phyloP scores from a whole-genome alignment of 192 early-diverging fungal species.

The Coemansia sp. region DNA sequence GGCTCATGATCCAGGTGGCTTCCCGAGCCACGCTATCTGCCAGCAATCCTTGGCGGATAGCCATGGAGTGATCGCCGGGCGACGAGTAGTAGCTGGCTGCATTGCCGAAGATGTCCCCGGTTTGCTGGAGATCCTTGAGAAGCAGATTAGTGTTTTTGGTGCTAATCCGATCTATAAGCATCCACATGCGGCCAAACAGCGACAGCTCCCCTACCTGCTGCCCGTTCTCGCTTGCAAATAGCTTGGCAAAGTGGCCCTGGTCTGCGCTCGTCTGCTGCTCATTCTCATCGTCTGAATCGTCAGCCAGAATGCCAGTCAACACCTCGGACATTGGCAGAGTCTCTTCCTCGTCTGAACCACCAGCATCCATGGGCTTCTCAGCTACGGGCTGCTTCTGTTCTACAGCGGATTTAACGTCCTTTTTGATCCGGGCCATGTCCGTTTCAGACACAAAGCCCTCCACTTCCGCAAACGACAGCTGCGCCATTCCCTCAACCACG shows the following conservation, averaged over 20 bases:
- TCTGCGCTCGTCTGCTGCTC: background rate
- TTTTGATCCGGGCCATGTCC: slow-evolving; percentile 28
- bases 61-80: slow-evolving; percentile 40
- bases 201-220: slow-evolving; percentile 20
- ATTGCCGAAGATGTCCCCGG: background rate
- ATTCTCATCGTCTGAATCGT: background rate
- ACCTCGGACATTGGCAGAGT: background rate
- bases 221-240: slow-evolving; percentile 14
- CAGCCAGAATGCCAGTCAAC: background rate
- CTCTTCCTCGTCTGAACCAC: slow-evolving; percentile 6
- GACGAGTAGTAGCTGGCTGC: slow-evolving; percentile 18
- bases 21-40: slow-evolving; percentile 13
- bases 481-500: slow-evolving; percentile 17
- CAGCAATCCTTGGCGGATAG: slow-evolving; percentile 33
- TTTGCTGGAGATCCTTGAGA: slow-evolving; percentile 17
- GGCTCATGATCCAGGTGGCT: slow-evolving; percentile 18
- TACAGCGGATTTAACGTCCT: slow-evolving; percentile 4
- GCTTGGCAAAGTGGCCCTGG: slow-evolving; percentile 22
- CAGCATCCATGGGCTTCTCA: background rate
- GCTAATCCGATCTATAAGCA: slow-evolving; percentile 29
- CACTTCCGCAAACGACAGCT: slow-evolving; percentile 47
- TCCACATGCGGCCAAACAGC: slow-evolving; percentile 52
- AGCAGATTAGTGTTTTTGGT: slow-evolving; percentile 27
- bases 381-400: background rate
- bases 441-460: slow-evolving; percentile 43